phyloP scores from a whole-genome alignment of 1,139 yeast genomes.

The Spathaspora sp. region DNA sequence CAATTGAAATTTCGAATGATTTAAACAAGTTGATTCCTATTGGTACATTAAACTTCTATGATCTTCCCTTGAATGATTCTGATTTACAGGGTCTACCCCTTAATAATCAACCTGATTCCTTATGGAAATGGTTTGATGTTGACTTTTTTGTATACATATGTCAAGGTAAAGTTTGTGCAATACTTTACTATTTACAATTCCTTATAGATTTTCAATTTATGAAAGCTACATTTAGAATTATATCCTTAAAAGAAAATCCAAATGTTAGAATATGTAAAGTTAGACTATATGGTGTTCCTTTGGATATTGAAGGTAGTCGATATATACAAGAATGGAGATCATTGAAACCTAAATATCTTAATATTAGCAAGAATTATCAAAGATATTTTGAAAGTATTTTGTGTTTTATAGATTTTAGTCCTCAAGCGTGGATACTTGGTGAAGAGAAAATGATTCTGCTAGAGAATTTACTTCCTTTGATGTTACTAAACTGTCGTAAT shows the following conservation, averaged over 20 bases:
- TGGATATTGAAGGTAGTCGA: slow-evolving; percentile 40
- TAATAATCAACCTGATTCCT: slow-evolving; percentile 1
- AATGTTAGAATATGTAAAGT: slow-evolving; percentile 26
- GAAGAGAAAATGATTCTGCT: background rate
- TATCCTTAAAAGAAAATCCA: slow-evolving; percentile 8
- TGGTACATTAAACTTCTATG: slow-evolving; percentile 46
- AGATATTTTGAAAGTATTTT: slow-evolving; percentile 29
- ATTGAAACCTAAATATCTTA: slow-evolving; percentile 15
- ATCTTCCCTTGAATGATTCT: slow-evolving; percentile 32
- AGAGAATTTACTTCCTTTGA: background rate
- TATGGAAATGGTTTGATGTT: slow-evolving; percentile 57
- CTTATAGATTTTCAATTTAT: slow-evolving; percentile 38
- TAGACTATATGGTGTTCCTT: slow-evolving; percentile 51
- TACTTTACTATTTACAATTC: slow-evolving; percentile 37
- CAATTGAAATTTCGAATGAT: slow-evolving; percentile 38
- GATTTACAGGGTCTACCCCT: slow-evolving; percentile 27
- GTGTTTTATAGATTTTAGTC: slow-evolving; percentile 11
- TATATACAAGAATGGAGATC: slow-evolving; percentile 33
- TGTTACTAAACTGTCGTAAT: background rate
- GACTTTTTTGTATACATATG: slow-evolving; percentile 19
- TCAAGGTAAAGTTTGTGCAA: slow-evolving; percentile 16
- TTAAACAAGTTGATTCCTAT: slow-evolving; percentile 39
- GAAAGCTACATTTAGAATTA: slow-evolving; percentile 44
- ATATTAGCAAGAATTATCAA: slow-evolving; percentile 28
- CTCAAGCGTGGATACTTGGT: slow-evolving; percentile 25